Conservation (phyloP, 805 yeast genomes). For the Cyberlindnera xishuangbannaensis region DNA sequence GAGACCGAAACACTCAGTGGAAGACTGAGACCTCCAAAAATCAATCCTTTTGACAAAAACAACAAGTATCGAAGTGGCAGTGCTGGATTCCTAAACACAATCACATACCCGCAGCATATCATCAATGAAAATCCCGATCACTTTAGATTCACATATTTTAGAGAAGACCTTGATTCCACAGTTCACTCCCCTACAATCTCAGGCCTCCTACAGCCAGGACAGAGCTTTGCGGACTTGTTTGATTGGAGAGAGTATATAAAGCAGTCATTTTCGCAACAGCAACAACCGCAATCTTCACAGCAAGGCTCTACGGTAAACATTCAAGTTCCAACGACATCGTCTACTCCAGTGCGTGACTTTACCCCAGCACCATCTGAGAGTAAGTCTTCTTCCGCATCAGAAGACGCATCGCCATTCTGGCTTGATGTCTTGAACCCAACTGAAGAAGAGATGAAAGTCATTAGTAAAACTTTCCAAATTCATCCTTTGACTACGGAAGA, state of each 20-base stretch:
- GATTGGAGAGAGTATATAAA: constrained; percentile 33
- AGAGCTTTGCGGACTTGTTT: constrained; percentile 57
- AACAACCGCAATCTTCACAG: too few species aligned
- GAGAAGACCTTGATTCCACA: constrained; percentile 86
- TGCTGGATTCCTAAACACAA: constrained; percentile 20
- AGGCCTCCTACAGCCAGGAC: constrained; percentile 64
- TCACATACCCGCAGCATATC: constrained; percentile 39
- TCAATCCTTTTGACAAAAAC: constrained; percentile 66
- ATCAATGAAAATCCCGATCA: constrained; percentile 44
- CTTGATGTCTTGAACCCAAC: constrained; percentile 88
- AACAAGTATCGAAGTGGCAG: constrained; percentile 8
- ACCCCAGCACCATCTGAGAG: constrained; percentile 8
- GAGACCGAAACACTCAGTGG: constrained; percentile 55
- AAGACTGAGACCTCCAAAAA: constrained; percentile 67
- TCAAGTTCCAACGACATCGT: not conserved
- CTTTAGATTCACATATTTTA: constrained; percentile 83
- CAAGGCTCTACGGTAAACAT: constrained; percentile 1
- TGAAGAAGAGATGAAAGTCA: constrained; percentile 92
- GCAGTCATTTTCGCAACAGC: constrained; percentile 1
- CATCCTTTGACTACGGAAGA: constrained; percentile 97
- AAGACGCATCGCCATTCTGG: constrained; percentile 73
- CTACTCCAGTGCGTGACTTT: constrained; percentile 7
- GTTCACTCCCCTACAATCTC: constrained; percentile 85
- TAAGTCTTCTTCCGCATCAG: constrained; percentile 8
- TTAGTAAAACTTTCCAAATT: constrained; percentile 86